Evolutionary conservation across 179 eudicot species (phyloP).

Genomic region (Silene noctiflora): DNA sequence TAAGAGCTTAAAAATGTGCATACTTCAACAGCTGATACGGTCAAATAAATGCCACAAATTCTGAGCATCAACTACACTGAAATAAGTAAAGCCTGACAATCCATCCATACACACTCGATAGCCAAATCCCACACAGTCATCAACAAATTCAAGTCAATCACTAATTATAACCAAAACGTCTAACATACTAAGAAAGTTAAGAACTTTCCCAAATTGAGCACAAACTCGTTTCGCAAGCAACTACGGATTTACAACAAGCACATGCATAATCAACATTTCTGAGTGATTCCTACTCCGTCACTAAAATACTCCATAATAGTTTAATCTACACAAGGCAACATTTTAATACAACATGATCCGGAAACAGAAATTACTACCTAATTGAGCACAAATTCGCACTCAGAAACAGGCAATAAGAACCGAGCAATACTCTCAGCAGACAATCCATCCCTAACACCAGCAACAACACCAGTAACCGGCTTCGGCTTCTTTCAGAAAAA

Average conservation of each 20-base stretch:
- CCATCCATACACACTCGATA: background rate
- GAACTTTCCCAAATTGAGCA: background rate
- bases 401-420: conserved; percentile 83
- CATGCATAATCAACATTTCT: background rate
- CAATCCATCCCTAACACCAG: conserved; percentile 81
- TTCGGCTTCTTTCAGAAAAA: conserved; percentile 60
- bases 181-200: background rate
- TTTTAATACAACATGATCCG: background rate
- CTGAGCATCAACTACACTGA: background rate
- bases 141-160: background rate
- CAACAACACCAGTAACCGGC: conserved; percentile 68
- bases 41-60: background rate
- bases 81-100: background rate
- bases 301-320: background rate
- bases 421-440: conserved; percentile 63
- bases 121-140: background rate
- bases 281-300: background rate
- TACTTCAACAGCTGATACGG: background rate
- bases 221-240: background rate
- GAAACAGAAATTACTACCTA: conserved; percentile 45
- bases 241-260: background rate
- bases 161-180: background rate
- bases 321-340: background rate
- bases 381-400: conserved; percentile 73
- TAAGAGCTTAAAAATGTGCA: background rate